Base-by-base conservation (phyloP, 192 early-diverging fungal genomes). In the Podila clonocystis region DNA sequence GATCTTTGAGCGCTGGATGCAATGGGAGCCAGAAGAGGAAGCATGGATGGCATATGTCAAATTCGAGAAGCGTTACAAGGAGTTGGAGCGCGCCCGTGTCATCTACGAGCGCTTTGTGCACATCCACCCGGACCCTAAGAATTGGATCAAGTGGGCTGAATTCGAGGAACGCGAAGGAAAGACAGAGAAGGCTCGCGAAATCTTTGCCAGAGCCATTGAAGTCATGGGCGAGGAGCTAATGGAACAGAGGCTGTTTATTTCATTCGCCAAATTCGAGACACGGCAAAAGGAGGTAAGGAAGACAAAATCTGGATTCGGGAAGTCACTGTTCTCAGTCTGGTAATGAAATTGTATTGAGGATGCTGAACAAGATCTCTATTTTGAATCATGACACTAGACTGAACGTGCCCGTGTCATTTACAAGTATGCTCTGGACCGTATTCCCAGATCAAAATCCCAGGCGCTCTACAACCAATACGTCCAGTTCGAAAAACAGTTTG, bases 1-100 rank as follows among this genome's bases (percentile, higher is more conserved):
- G 45, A 93, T 99, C 29, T 99, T 99, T 90, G 95, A 98, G 65
- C 90, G 98, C 49, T 99, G 98, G 98, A 99, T 99, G 97, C 89
- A 93, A 65, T 99, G 98, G 97, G 96, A 98, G 71, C 97, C 97
- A 20, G 85, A 90, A 34, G 94, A 95, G 67, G 93, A 91, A 22
- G 96, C 96, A 2, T 99, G 98, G 98, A 84, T 85, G 72, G 95
- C 97, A 4, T 99, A 95, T 71, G 92, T 98, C 58, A 96, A 97
- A 83, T 92, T 99, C 80, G 98, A 99, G 75, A 89, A 87, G 62
- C 86, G 96, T 58, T 97, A 99, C 75, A 82, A 88, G 41, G 97
- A 99, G 78, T 74, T 87, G 58, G 96, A 94, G 33, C 86, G 91
- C 15, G 97, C 94, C 11, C 85, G 97, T 7, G 84, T 84, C 1